phyloP scores from a whole-genome alignment of 306 rosid genomes.

The Cicer cuneatum region DNA sequence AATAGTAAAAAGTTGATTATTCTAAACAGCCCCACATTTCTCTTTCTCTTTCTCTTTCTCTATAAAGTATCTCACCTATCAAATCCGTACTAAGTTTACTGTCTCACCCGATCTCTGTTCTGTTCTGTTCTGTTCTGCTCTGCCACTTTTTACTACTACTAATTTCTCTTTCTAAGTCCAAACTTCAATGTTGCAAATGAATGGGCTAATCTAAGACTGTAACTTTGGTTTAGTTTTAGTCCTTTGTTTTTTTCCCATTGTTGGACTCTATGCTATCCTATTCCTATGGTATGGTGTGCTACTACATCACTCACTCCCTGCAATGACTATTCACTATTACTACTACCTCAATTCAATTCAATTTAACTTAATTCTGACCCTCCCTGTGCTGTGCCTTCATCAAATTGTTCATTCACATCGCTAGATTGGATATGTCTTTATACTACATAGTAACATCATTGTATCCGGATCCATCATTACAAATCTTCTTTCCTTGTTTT shows the following conservation, averaged over 20 bases:
- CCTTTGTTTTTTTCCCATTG: conserved; percentile 21
- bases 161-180: neutral
- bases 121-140: neutral
- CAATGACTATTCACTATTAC: conserved; percentile 21
- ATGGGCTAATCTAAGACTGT: conserved; percentile 48
- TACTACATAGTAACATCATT: neutral
- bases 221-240: conserved; percentile 28
- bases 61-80: conserved; percentile 35
- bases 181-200: conserved; percentile 50
- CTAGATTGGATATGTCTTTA: conserved; percentile 7
- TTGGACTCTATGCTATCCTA: conserved; percentile 47
- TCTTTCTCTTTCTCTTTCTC: neutral
- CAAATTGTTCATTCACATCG: conserved; percentile 40
- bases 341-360: neutral
- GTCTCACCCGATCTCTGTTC: conserved; percentile 24
- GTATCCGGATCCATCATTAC: conserved; percentile 26
- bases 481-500: neutral
- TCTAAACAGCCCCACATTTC: conserved; percentile 40
- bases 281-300: neutral
- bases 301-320: neutral
- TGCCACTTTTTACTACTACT: neutral
- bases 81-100: conserved; percentile 47
- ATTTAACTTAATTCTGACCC: neutral
- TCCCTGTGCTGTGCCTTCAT: neutral
- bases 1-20: conserved; percentile 64